Evolutionary conservation across 768 basidiomycete genomes (phyloP).

Genomic region (Naganishia friedmannii): DNA sequence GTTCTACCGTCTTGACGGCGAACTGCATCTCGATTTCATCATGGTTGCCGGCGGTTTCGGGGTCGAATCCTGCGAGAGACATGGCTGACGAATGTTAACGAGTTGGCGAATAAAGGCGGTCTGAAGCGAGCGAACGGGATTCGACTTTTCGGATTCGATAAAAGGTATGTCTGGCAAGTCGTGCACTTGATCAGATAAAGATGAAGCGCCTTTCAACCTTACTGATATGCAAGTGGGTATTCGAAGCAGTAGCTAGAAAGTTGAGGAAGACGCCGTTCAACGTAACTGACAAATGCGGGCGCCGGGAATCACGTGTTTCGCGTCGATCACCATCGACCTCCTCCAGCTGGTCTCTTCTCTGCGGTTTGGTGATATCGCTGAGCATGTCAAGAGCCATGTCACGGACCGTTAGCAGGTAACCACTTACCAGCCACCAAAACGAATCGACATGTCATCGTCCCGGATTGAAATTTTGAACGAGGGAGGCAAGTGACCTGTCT

Average conservation of each 20-base stretch:
- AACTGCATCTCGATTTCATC: slow-evolving; percentile 98
- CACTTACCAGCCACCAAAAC: no score
- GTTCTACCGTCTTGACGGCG: slow-evolving; percentile 92
- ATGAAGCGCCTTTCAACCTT: not conserved
- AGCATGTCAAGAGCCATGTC: no score
- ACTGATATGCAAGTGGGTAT: not conserved
- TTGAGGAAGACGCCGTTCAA: slow-evolving; percentile 1
- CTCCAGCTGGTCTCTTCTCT: not conserved
- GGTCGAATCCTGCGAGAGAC: slow-evolving; percentile 62
- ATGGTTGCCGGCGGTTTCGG: slow-evolving; percentile 86
- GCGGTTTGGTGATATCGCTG: not conserved
- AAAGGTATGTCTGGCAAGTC: not conserved
- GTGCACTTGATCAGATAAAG: not conserved
- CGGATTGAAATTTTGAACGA: slow-evolving; percentile 49
- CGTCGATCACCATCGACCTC: not conserved
- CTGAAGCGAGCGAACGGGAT: not conserved
- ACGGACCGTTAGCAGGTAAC: no score
- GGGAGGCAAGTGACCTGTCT: slow-evolving; percentile 42
- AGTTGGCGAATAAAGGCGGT: not conserved
- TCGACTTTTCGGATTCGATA: not conserved
- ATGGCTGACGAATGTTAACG: slow-evolving; percentile 22
- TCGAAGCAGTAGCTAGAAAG: not conserved
- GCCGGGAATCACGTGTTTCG: slow-evolving; percentile 9
- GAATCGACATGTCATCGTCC: slow-evolving; percentile 41
- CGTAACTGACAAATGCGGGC: not conserved